Evolutionary conservation across 768 basidiomycete species (phyloP).

Genomic region (Termitomyces sp.): DNA sequence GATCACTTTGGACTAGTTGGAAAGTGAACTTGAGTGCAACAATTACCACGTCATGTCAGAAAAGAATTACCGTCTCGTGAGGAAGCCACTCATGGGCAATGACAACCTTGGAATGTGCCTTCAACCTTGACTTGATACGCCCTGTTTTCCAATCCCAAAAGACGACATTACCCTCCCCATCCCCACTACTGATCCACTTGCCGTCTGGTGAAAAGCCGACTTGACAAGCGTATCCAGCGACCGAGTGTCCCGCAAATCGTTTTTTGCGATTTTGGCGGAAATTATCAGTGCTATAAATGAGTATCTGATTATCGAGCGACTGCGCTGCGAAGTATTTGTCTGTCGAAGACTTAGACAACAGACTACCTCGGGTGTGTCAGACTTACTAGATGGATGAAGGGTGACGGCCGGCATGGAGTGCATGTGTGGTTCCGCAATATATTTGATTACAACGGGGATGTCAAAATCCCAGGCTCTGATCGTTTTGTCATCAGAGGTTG

Average conservation of each 20-base stretch:
- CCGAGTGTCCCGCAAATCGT: conserved; percentile 94
- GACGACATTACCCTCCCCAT: conserved; percentile 90
- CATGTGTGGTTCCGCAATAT: conserved; percentile 99
- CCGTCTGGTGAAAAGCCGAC: conserved; percentile 98
- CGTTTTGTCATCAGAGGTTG: conserved; percentile 98
- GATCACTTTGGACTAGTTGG: conserved; percentile 84
- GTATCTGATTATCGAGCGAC: conserved; percentile 96
- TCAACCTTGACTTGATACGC: conserved; percentile 85
- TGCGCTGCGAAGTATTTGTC: conserved; percentile 98
- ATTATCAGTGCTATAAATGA: conserved; percentile 96
- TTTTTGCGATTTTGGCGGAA: conserved; percentile 99
- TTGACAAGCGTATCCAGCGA: conserved; percentile 96
- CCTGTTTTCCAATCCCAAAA: conserved; percentile 99
- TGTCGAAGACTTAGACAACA: conserved; percentile 20
- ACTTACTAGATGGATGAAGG: conserved; percentile 90
- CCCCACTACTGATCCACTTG: conserved; percentile 96
- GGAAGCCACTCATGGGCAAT: conserved; percentile 98
- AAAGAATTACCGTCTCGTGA: conserved; percentile 86
- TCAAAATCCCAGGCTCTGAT: conserved; percentile 99
- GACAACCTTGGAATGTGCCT: conserved; percentile 93
- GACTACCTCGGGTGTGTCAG: conserved; percentile 2
- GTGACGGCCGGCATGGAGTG: conserved; percentile 99
- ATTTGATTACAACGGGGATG: conserved; percentile 99
- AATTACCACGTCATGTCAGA: conserved; percentile 30
- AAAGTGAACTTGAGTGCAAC: conserved; percentile 13